phyloP scores from a whole-genome alignment of 352 stramenopile species.

The Phytophthora sp. region DNA sequence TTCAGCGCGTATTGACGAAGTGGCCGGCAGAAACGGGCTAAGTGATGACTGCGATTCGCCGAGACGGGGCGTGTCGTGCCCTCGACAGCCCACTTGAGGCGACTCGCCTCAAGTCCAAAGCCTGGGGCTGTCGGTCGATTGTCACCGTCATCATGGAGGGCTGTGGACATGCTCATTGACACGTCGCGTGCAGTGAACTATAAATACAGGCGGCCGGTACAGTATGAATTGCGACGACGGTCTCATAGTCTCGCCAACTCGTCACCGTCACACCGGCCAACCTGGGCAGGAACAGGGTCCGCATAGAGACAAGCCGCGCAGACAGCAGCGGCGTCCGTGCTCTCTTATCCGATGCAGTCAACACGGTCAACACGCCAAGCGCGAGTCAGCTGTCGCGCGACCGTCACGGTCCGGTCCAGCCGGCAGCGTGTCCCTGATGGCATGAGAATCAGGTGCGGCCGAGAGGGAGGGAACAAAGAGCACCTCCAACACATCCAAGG shows the following conservation, averaged over 20 bases:
- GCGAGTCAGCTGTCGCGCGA: constrained; percentile 5
- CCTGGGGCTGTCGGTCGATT: constrained; percentile 26
- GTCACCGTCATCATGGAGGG: too few relatives aligned
- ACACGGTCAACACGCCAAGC: constrained; percentile 28
- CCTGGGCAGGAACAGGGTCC: constrained; percentile 25
- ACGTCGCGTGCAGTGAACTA: constrained; percentile 1
- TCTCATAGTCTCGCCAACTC: constrained; percentile 14
- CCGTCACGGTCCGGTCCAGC: constrained; percentile 26
- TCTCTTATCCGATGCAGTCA: constrained; percentile 27
- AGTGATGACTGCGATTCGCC: constrained; percentile 32
- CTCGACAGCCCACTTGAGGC: too few relatives aligned
- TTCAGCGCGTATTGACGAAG: constrained; percentile 32
- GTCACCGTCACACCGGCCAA: constrained; percentile 12
- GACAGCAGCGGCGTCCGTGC: constrained; percentile 3
- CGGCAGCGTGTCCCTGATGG: constrained; percentile 36
- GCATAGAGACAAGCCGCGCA: constrained; percentile 32
- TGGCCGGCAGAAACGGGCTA: constrained; percentile 17
- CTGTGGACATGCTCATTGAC: constrained; percentile 17
- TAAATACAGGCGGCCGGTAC: constrained; percentile 17
- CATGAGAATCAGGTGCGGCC: constrained; percentile 29
- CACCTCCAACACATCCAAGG: constrained; percentile 41
- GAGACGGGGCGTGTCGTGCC: constrained; percentile 18
- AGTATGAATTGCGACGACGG: constrained; percentile 30
- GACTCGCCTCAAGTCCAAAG: constrained; percentile 34
- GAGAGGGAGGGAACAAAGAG: constrained; percentile 16